These are phyloP conservation scores for Mrakia frigida DNA, from an alignment of 768 basidiomycete genomes.

Conservation along the genomic window DNA sequence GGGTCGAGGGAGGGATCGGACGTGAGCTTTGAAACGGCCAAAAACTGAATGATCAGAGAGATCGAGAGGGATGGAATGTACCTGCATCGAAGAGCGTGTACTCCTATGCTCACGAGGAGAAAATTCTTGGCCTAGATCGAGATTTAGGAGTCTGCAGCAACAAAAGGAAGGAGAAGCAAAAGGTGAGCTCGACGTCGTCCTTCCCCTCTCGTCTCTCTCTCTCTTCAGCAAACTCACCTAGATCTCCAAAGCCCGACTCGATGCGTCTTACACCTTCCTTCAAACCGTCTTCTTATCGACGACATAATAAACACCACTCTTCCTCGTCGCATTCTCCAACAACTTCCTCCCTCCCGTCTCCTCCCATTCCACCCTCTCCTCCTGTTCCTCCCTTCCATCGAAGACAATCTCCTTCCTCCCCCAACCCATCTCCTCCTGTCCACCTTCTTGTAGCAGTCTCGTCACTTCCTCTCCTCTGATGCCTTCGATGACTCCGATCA, in stretches of 20 bases:
- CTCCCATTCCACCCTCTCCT: not conserved
- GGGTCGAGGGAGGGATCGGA: no score
- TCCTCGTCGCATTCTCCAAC: not conserved
- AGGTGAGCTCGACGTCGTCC: no score
- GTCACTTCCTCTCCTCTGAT: conserved; percentile 1
- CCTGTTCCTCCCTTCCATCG: conserved; percentile 8
- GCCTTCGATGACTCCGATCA: conserved; percentile 7
- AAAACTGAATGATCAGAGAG: no score
- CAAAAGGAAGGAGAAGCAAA: no score
- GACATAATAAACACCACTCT: not conserved
- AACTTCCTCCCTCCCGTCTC: not conserved
- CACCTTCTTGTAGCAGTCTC: not conserved
- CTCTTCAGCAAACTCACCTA: not conserved
- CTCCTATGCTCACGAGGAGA: no score
- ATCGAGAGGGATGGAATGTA: no score
- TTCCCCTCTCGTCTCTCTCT: not conserved
- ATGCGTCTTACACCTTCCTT: not conserved
- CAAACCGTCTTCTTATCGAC: not conserved
- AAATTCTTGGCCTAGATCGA: no score
- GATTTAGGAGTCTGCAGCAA: no score
- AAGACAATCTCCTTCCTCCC: conserved; percentile 1
- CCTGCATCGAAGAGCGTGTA: no score
- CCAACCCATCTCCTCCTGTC: not conserved
- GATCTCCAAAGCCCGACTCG: not conserved
- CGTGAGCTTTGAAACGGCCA: no score